Percentiles rank a stretch among this genome's conserved stretches.
phyloP scores from a whole-genome alignment of 1,284 basidiomycete genomes.

The Leccinum pallidistipes region DNA sequence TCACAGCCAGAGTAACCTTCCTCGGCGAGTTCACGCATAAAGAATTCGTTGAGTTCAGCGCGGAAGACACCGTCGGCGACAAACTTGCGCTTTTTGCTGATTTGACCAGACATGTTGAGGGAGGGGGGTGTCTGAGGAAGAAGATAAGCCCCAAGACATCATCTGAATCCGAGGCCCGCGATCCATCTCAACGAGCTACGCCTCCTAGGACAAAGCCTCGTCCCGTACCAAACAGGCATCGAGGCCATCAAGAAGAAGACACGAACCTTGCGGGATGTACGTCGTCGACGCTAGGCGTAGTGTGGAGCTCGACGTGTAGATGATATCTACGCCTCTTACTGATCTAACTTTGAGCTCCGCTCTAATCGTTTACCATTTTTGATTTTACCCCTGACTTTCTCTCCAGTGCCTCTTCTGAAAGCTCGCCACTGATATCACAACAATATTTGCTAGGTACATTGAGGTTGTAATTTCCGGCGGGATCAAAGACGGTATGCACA shows the following conservation, averaged over 20 bases:
- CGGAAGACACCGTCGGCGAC: slow-evolving; percentile 99
- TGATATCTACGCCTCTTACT: slow-evolving; percentile 3
- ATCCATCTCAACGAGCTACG: slow-evolving; percentile 24
- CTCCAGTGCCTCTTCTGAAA: background rate
- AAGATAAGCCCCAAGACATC: slow-evolving; percentile 24
- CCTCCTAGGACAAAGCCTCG: background rate
- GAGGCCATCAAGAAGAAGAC: background rate
- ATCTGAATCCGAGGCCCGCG: slow-evolving; percentile 16
- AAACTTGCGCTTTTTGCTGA: slow-evolving; percentile 98
- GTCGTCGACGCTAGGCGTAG: slow-evolving; percentile 20
- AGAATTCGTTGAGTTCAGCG: slow-evolving; percentile 98
- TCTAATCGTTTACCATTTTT: slow-evolving; percentile 13
- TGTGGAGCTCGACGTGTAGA: slow-evolving; percentile 20
- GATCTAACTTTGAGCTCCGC: slow-evolving; percentile 30
- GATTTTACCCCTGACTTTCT: slow-evolving; percentile 5
- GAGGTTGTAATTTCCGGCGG: slow-evolving; percentile 11
- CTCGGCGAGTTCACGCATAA: slow-evolving; percentile 97
- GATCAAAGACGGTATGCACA: background rate
- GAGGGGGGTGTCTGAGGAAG: slow-evolving; percentile 13
- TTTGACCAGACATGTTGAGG: slow-evolving; percentile 73
- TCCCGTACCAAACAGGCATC: background rate
- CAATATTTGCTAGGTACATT: background rate
- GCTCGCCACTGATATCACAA: background rate
- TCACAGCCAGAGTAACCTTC: slow-evolving; percentile 99
- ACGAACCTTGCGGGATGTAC: slow-evolving; percentile 29